Evolutionary conservation across 805 yeast genomes (phyloP), one percentile per base, ranked within the genome.

Genomic region (Metschnikowia lachancei): DNA sequence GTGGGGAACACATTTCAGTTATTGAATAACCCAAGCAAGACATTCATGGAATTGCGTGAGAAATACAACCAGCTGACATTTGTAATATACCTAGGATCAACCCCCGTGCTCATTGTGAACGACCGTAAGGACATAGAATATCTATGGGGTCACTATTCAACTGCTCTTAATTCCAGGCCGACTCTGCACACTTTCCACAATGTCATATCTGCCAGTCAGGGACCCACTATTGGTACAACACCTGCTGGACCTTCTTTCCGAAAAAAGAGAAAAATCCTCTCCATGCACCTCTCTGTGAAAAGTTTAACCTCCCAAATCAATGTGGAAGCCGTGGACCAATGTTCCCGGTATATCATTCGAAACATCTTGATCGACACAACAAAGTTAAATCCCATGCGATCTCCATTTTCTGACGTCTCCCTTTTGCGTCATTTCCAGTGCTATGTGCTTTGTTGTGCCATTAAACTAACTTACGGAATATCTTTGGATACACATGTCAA

Each of bases 111-210:
- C 11, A 82, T 87, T 14, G 91, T 81, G n/a, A 84, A 86, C 58
- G 75, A 85, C 1, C 82, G 67, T 53, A 76, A 73, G 3, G 75
- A 83, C 6, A 80, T 82, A 1, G 60, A 64, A 32, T 66, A 66
- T 19, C 63, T 86, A 3, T 84, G 87, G 86, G 61, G 75, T 22
- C 56, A 55, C 13, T 50, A 62, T 36, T 66, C 81, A 7, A 60
- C 69, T 29, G 77, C 82, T 3, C 78, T 78, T 49, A 82, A 80
- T 54, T 85, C 92, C 1, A 67, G 95, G 35, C 94, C 94, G 0
- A 63, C 72, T 17, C 68, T 77, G 44, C 78, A 78, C 61, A 83
- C 90, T 1, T 86, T 87, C 64, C 94, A 87, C 63, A 66, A 72
- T 16, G 70, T 85, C 2, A 69, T 85, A 36, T 74, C 85, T 0